These are phyloP conservation scores for Russula earlei DNA, from an alignment of 768 basidiomycete species.

Conservation along the genomic window DNA sequence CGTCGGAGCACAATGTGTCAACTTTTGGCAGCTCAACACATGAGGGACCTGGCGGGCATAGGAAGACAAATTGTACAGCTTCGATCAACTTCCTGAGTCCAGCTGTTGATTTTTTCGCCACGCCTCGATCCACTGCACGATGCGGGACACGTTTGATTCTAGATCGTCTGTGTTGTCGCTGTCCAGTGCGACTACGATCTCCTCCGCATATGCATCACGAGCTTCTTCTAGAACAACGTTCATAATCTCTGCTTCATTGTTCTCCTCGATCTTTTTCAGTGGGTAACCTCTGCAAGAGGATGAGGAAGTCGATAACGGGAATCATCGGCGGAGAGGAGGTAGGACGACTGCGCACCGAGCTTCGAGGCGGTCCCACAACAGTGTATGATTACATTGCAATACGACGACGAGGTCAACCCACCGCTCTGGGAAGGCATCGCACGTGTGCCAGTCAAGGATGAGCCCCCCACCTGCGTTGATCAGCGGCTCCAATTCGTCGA, in stretches of 20 bases:
- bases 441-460: constrained; percentile 92
- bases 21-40: background rate
- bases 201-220: constrained; percentile 69
- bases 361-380: constrained; percentile 86
- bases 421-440: constrained; percentile 88
- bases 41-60: background rate
- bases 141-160: constrained; percentile 77
- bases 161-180: constrained; percentile 74
- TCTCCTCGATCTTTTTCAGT: constrained; percentile 93
- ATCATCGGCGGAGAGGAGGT: too few relatives aligned
- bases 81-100: constrained; percentile 10
- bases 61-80: constrained; percentile 3
- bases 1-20: background rate
- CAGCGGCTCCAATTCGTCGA: constrained; percentile 80
- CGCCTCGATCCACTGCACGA: constrained; percentile 76
- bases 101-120: constrained; percentile 43
- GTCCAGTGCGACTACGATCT: constrained; percentile 77
- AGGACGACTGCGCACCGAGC: constrained; percentile 48
- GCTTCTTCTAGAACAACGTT: constrained; percentile 85
- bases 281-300: constrained; percentile 59
- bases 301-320: background rate
- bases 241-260: constrained; percentile 99
- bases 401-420: constrained; percentile 97
- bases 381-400: constrained; percentile 77
- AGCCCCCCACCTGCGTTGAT: constrained; percentile 55